Evolutionary conservation across 2,329 filamentous ascomycete species (phyloP), one percentile per base, ranked within the genome.

Genomic region (Aspergillus oerlinghausenensis): DNA sequence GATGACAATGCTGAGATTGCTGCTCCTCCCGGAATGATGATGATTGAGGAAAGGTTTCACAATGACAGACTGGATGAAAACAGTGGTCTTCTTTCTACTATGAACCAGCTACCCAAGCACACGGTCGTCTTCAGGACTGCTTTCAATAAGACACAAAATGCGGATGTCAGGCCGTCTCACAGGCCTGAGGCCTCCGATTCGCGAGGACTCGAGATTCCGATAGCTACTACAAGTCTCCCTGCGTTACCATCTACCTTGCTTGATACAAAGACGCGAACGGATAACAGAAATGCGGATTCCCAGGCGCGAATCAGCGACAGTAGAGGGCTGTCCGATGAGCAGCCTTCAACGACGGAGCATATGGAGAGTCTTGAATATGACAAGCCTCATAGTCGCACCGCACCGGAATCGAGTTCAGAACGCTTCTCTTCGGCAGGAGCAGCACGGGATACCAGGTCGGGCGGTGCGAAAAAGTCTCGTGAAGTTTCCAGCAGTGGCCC

Each of bases 11-110:
- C 74, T 23, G 72, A 78, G 49, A 76, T 79, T 48, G 66, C 70
- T 43, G 69, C 77, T 28, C 77, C 77, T 14, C 77, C 77, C 17
- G 77, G 77, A 4, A 78, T 75, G 1, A 74, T 73, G 55, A 73
- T 79, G 67, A 64, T 79, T 43, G 75, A 76, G 52, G 77, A 79
- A 63, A 70, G 70, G 29, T 73, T 77, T 49, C 60, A 82, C 79
- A 60, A 82, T 77, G 58, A 84, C 79, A 64, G 83, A 32, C 55
- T 58, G 38, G 56, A 57, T 51, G 58, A 49, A n/a, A 55, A 50
- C 72, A 64, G 73, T 79, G 28, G 74, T 71, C 64, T 23, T 67
- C 64, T 23, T 67, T 70, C 48, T 70, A 68, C 26, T 71, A 75
- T 55, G 73, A 73, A 42, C 8, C 58, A 61, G 32, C 25, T 67